phyloP scores from a whole-genome alignment of 805 yeast species.

The Saccharomyces kudriavzevii region DNA sequence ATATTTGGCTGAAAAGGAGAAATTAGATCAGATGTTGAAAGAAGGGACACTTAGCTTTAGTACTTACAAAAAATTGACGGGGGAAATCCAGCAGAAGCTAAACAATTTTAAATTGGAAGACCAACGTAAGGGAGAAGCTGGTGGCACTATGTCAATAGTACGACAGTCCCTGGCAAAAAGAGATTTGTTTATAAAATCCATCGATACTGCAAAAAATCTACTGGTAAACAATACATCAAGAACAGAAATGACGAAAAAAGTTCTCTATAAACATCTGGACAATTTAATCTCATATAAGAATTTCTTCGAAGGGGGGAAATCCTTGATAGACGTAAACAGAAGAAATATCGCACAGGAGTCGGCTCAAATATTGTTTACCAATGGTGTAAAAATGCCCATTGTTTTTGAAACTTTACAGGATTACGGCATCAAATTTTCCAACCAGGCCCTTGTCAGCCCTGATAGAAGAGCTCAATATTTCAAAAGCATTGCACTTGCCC shows the following conservation, averaged over 20 bases:
- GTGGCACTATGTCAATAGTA: not conserved
- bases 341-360: conserved; percentile 15
- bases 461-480: conserved; percentile 23
- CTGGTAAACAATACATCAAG: conserved; percentile 14
- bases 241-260: conserved; percentile 12
- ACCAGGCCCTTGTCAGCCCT: conserved; percentile 7
- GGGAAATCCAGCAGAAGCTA: conserved; percentile 11
- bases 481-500: conserved; percentile 24
- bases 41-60: conserved; percentile 9
- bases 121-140: not conserved
- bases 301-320: conserved; percentile 12
- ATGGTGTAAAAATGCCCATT: conserved; percentile 27
- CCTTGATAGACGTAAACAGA: not conserved
- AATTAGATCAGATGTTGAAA: conserved; percentile 9
- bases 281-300: conserved; percentile 10
- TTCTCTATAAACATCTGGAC: conserved; percentile 14
- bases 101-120: conserved; percentile 6
- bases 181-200: conserved; percentile 14
- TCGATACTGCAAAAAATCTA: conserved; percentile 16
- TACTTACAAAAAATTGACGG: conserved; percentile 5
- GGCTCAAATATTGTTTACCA: conserved; percentile 18
- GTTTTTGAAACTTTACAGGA: conserved; percentile 24
- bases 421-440: conserved; percentile 18
- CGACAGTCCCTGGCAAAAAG: not conserved
- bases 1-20: conserved; percentile 12